A percentile compares a stretch with the other conserved stretches of the same genome.
Evolutionary conservation across 1,139 yeast genomes (phyloP).

Genomic region (Saccharomyces hybrid): DNA sequence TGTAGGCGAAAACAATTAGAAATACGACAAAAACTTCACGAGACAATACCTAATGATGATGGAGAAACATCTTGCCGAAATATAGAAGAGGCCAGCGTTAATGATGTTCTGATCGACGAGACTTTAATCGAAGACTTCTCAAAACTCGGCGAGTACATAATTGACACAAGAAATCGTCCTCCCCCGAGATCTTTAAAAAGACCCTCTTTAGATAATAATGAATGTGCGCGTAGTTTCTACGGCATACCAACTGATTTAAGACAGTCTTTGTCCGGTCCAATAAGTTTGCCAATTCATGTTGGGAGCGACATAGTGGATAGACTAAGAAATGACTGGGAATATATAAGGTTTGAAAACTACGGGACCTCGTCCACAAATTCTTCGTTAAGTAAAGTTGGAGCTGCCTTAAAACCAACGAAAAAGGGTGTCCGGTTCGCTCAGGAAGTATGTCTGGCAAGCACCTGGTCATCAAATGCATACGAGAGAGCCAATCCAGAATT

Average conservation of each 20-base stretch:
- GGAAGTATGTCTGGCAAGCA: constrained; percentile 18
- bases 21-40: not conserved
- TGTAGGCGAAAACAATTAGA: not conserved
- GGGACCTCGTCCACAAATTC: not conserved
- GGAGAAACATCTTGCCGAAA: not conserved
- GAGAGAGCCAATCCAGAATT: constrained; percentile 22
- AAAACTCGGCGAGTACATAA: constrained; percentile 15
- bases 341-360: constrained; percentile 1
- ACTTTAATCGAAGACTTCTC: constrained; percentile 17
- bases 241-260: not conserved
- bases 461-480: constrained; percentile 23
- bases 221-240: not conserved
- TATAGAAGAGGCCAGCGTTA: not conserved
- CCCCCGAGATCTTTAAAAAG: constrained; percentile 24
- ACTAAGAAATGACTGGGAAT: constrained; percentile 6
- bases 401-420: not conserved
- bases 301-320: constrained; percentile 5
- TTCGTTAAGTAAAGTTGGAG: not conserved
- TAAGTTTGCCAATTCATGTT: not conserved
- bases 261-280: not conserved
- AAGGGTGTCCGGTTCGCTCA: constrained; percentile 11
- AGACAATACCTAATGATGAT: not conserved
- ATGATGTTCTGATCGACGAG: constrained; percentile 11
- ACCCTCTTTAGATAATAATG: constrained; percentile 12
- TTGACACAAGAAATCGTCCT: constrained; percentile 6